phyloP scores from a whole-genome alignment of 2,329 filamentous ascomycete species.

The Aspergillus bombycis region DNA sequence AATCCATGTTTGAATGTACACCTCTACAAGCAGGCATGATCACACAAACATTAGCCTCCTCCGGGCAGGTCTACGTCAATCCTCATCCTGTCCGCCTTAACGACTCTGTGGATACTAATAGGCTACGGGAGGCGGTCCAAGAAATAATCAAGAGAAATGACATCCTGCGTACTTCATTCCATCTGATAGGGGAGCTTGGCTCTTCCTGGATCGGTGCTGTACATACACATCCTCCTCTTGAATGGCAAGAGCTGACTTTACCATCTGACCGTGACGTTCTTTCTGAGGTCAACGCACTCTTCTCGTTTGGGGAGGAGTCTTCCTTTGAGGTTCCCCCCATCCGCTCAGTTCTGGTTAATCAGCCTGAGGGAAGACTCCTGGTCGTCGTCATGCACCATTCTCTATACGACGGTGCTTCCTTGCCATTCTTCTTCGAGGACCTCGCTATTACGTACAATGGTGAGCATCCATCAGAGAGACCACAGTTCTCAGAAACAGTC shows the following conservation, averaged over 20 bases:
- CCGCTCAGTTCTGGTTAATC: constrained; percentile 35
- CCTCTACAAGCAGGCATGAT: constrained; percentile 84
- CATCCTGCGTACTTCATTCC: constrained; percentile 66
- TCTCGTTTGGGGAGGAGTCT: constrained; percentile 22
- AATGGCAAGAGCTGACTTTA: constrained; percentile 25
- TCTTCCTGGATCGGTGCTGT: constrained; percentile 33
- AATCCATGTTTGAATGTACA: constrained; percentile 60
- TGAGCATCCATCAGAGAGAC: constrained; percentile 12
- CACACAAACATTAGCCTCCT: constrained; percentile 64
- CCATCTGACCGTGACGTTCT: constrained; percentile 18
- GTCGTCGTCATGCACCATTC: constrained; percentile 76
- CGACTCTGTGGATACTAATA: constrained; percentile 45
- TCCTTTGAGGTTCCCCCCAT: constrained; percentile 35
- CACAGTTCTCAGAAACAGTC: constrained; percentile 54
- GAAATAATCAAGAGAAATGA: constrained; percentile 56
- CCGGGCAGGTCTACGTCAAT: constrained; percentile 69
- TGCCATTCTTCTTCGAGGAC: constrained; percentile 72
- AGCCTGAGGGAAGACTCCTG: constrained; percentile 41
- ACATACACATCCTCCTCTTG: constrained; percentile 23
- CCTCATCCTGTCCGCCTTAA: constrained; percentile 64
- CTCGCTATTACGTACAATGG: constrained; percentile 64
- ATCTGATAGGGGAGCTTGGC: constrained; percentile 25
- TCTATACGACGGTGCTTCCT: constrained; percentile 82
- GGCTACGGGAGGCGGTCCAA: constrained; percentile 61
- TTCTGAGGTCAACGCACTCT: constrained; percentile 15